Percentiles rank a stretch among this genome's conserved stretches.
Conservation (phyloP, 208 protist species). For the Perkinsela sp. region DNA sequence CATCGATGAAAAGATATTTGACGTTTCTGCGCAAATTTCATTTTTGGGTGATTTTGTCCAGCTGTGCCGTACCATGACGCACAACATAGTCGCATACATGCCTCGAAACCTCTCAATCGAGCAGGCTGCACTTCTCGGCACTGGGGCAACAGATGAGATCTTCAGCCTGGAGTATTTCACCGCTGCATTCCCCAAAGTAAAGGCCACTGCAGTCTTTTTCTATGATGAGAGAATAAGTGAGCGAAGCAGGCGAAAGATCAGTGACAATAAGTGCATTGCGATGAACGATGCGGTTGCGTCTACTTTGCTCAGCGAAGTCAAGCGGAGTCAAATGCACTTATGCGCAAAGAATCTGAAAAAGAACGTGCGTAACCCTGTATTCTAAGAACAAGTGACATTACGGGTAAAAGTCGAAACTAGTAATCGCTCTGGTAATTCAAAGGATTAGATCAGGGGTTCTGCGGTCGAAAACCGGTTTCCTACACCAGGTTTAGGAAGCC, state of each 20-base stretch:
- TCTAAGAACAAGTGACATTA: no score
- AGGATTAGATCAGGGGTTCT: no score
- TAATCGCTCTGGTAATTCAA: no score
- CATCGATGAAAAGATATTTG: conserved; percentile 5
- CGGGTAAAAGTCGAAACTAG: no score
- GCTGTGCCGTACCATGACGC: background rate
- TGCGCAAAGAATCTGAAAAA: no score
- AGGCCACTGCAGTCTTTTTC: background rate
- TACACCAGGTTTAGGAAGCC: no score
- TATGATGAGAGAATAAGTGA: background rate
- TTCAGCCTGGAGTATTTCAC: background rate
- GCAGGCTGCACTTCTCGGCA: background rate
- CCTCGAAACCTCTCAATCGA: background rate
- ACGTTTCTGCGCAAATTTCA: conserved; percentile 6
- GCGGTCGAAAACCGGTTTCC: no score
- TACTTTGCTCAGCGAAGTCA: no score
- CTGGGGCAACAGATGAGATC: background rate
- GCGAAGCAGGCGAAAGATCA: background rate
- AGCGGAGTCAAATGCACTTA: no score
- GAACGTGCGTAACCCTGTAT: no score
- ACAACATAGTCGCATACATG: background rate
- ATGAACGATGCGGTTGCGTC: no score
- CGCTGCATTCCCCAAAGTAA: background rate
- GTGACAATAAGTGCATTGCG: no score
- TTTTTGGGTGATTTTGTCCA: background rate